Percentiles rank a stretch among this genome's conserved stretches.
phyloP scores from a whole-genome alignment of 2,329 filamentous ascomycete species.

The Colletotrichum chlorophyti region DNA sequence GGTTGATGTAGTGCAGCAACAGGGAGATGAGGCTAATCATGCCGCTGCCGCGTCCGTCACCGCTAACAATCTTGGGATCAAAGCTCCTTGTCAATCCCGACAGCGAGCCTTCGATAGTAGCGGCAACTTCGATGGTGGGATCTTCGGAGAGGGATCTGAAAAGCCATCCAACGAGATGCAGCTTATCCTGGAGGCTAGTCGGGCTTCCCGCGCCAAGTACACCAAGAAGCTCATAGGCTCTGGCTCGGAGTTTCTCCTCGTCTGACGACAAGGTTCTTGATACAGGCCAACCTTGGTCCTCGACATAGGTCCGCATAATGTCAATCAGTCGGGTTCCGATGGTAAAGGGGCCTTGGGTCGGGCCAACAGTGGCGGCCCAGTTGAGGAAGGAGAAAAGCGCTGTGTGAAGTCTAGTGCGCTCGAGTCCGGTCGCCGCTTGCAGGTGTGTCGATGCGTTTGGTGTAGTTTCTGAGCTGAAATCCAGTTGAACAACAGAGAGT shows the following conservation, averaged over 20 bases:
- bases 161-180: slow-evolving; percentile 72
- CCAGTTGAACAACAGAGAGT: slow-evolving; percentile 73
- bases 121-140: slow-evolving; percentile 74
- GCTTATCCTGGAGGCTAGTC: slow-evolving; percentile 60
- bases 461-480: slow-evolving; percentile 44
- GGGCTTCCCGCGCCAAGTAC: slow-evolving; percentile 73
- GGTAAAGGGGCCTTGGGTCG: slow-evolving; percentile 61
- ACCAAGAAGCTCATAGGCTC: slow-evolving; percentile 91
- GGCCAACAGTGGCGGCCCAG: slow-evolving; percentile 81
- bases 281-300: slow-evolving; percentile 82
- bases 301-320: slow-evolving; percentile 75
- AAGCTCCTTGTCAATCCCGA: slow-evolving; percentile 71
- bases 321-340: slow-evolving; percentile 74
- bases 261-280: slow-evolving; percentile 65
- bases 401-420: slow-evolving; percentile 79
- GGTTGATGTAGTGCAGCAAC: slow-evolving; percentile 72
- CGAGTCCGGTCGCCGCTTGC: slow-evolving; percentile 63
- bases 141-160: slow-evolving; percentile 86
- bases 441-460: slow-evolving; percentile 33
- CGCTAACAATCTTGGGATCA: slow-evolving; percentile 37
- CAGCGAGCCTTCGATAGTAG: slow-evolving; percentile 89
- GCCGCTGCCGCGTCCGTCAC: slow-evolving; percentile 30
- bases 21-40: slow-evolving; percentile 52
- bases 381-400: slow-evolving; percentile 87
- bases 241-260: slow-evolving; percentile 65